Percentiles rank a stretch among this genome's conserved stretches.
Conservation (phyloP, 1,284 basidiomycete species). For the Cystobasidiaceae sp. region DNA sequence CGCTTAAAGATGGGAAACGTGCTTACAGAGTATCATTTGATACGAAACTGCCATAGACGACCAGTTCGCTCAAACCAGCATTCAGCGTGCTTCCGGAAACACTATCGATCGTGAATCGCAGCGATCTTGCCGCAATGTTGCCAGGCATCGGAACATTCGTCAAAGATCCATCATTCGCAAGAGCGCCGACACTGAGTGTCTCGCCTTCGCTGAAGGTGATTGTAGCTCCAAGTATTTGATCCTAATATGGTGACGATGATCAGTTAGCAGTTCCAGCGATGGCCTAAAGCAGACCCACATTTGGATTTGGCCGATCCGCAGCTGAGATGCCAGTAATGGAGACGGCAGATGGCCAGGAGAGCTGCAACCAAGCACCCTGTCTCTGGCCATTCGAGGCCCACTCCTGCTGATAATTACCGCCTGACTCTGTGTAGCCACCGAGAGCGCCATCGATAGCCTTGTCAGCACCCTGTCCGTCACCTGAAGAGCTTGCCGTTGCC, state of each 20-base stretch:
- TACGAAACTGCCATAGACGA: slow-evolving; percentile 14
- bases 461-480: slow-evolving; percentile 14
- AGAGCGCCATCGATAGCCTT: slow-evolving; percentile 34
- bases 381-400: slow-evolving; percentile 32
- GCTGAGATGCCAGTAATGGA: slow-evolving; percentile 14
- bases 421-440: slow-evolving; percentile 27
- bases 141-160: slow-evolving; percentile 30
- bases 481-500: slow-evolving; percentile 10
- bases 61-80: slow-evolving; percentile 37
- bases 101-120: slow-evolving; percentile 31
- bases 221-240: slow-evolving; percentile 32
- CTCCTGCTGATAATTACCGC: slow-evolving; percentile 30
- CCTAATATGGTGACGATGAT: slow-evolving; percentile 10
- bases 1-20: too few relatives aligned
- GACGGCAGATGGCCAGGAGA: slow-evolving; percentile 26
- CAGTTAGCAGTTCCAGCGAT: not conserved
- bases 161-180: slow-evolving; percentile 36
- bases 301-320: not conserved
- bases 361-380: slow-evolving; percentile 31
- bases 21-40: not conserved
- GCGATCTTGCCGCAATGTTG: slow-evolving; percentile 29
- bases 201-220: slow-evolving; percentile 33
- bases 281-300: not conserved
- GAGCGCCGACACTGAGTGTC: slow-evolving; percentile 14
- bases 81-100: not conserved